Base-by-base conservation (phyloP, 2,329 filamentous ascomycete genomes). In the Sporothrix brasiliensis region DNA sequence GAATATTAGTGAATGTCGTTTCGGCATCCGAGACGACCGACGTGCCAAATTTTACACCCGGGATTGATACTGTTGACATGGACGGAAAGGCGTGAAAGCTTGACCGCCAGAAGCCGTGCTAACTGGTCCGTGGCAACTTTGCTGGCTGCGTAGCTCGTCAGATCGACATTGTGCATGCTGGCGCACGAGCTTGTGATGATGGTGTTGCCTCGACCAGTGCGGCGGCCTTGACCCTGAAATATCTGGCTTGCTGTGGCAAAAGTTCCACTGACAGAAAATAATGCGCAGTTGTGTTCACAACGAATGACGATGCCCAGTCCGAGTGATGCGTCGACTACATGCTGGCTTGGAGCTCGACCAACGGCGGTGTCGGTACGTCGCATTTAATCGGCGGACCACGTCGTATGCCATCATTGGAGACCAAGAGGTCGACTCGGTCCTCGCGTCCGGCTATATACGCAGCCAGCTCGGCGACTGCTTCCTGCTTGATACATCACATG, bases 201-300 rank as follows among this genome's bases (percentile, higher is more conserved):
- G 10, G 73, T 61, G 24, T 27, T 65, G 58, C 73, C 73, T 4
- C 72, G 69, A 77, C 75, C 73, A 0, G 65, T 56, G 27, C 50
- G 21, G 13, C 39, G 61, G n/a, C 70, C 70, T 3, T 34, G 39
- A 2, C 53, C 52, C 0, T 70, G 75, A 67, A 83, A 3, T 19
- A 39, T 0, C 69, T 75, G 69, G 83, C 79, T 84, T 75, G 75
- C 81, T 27, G 83, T 0, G 89, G 88, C 1, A 88, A 85, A 58
- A 91, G 84, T 0, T 87, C 85, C 66, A 89, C 84, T 0, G 88
- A 89, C 66, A 87, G 83, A 74, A 89, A 91, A 81, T 88, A 91
- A 70, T 88, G 83, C 72, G 86, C 87, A 44, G 92, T 87, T 13
- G 94, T 91, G 74, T 96, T 93, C 24, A 91, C 92, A 71, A 87